phyloP scores from a whole-genome alignment of 257 asterid species.

The Gentiana macrophylla region DNA sequence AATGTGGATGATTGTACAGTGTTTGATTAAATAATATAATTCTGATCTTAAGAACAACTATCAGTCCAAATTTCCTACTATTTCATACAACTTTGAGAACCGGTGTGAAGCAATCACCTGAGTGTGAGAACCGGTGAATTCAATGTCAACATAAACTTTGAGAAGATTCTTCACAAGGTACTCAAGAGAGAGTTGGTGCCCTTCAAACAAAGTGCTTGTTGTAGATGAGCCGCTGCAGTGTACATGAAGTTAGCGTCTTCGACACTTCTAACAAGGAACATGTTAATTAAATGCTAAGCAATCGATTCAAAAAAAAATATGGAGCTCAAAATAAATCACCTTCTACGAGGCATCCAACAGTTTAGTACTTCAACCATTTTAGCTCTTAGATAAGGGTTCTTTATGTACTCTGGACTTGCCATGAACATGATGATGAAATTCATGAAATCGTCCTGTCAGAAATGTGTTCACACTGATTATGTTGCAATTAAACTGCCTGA shows the following conservation, averaged over 20 bases:
- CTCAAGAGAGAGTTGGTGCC: constrained; percentile 78
- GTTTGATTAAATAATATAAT: neutral
- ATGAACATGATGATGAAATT: constrained; percentile 98
- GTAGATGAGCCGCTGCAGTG: constrained; percentile 69
- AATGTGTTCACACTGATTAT: constrained; percentile 4
- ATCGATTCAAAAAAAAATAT: neutral
- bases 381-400: constrained; percentile 94
- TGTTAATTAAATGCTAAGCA: neutral
- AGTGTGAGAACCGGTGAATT: constrained; percentile 94
- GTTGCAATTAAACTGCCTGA: neutral
- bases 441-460: constrained; percentile 86
- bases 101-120: constrained; percentile 46
- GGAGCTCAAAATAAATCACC: constrained; percentile 25
- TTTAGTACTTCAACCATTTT: constrained; percentile 99
- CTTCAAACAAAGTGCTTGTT: constrained; percentile 64
- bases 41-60: neutral
- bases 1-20: neutral
- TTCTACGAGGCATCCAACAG: constrained; percentile 94
- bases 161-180: constrained; percentile 79
- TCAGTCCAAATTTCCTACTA: no score
- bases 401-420: constrained; percentile 88
- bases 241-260: neutral
- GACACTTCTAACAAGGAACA: neutral
- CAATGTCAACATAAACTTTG: constrained; percentile 91
- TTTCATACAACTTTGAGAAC: neutral